phyloP scores from a whole-genome alignment of 345 rosid species.

The Acer saccharum region DNA sequence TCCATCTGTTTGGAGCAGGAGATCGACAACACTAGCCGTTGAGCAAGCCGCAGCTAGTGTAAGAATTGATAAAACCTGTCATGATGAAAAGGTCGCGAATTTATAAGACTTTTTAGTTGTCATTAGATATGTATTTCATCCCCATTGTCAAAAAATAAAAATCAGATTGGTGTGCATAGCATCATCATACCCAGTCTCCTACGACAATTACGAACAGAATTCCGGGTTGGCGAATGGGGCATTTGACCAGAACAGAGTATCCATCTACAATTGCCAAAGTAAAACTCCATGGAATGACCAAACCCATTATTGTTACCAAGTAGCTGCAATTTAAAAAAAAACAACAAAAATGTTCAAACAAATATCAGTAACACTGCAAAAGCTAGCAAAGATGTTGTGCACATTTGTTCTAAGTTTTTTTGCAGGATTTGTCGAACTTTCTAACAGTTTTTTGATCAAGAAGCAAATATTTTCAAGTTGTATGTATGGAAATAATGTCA shows the following conservation, averaged over 20 bases:
- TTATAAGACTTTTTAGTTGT: conserved; percentile 7
- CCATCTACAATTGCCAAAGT: conserved; percentile 82
- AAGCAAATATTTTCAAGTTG: not conserved
- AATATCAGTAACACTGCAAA: not conserved
- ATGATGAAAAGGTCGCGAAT: not conserved
- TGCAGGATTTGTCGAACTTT: not conserved
- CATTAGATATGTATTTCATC: not conserved
- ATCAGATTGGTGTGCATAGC: conserved; percentile 18
- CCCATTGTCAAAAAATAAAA: not conserved
- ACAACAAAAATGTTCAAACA: not conserved
- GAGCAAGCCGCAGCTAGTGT: conserved; percentile 82
- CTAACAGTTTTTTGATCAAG: not conserved
- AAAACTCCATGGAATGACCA: conserved; percentile 87
- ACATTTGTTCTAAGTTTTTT: not conserved
- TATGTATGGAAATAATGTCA: not conserved
- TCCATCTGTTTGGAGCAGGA: conserved; percentile 42
- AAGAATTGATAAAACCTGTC: conserved; percentile 71
- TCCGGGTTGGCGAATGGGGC: conserved; percentile 62
- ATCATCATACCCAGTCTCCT: conserved; percentile 81
- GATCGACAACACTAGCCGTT: conserved; percentile 77
- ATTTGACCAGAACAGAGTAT: conserved; percentile 64
- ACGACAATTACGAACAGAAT: conserved; percentile 57
- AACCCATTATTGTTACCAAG: conserved; percentile 84
- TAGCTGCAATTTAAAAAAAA: conserved; percentile 48
- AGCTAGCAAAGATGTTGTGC: not conserved